Percentiles rank a stretch among this genome's conserved stretches.
These are phyloP conservation scores for Claviceps sp. DNA, from an alignment of 2,329 filamentous ascomycete species.

Conservation along the genomic window DNA sequence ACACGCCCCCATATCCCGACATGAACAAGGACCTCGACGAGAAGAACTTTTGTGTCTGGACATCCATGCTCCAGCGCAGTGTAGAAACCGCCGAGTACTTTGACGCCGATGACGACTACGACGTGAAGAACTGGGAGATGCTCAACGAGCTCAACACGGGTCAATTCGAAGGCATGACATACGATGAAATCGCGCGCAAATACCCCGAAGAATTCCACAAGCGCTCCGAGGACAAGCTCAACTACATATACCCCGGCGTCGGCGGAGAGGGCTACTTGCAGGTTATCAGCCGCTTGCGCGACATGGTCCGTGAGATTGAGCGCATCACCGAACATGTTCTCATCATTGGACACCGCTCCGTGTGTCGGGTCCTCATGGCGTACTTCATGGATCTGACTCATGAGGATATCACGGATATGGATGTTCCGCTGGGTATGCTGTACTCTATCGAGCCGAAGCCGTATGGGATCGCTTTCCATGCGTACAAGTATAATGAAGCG, in stretches of 20 bases:
- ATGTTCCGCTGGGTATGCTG: constrained; percentile 84
- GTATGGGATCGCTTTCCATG: constrained; percentile 94
- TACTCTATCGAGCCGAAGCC: constrained; percentile 96
- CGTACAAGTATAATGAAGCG: constrained; percentile 75
- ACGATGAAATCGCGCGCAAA: constrained; percentile 71
- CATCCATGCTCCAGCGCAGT: constrained; percentile 85
- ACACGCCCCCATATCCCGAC: constrained; percentile 89
- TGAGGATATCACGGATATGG: constrained; percentile 85
- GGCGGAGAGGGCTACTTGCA: constrained; percentile 95
- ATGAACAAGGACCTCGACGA: constrained; percentile 54
- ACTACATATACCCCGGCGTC: constrained; percentile 91
- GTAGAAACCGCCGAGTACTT: constrained; percentile 83
- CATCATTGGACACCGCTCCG: constrained; percentile 82
- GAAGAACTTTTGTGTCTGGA: constrained; percentile 97
- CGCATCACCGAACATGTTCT: constrained; percentile 92
- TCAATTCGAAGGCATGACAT: constrained; percentile 87
- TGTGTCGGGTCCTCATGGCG: constrained; percentile 82
- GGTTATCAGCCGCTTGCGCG: constrained; percentile 85
- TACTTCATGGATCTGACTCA: constrained; percentile 92
- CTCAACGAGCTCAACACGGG: constrained; percentile 93
- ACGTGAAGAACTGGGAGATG: constrained; percentile 96
- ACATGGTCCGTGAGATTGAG: constrained; percentile 94
- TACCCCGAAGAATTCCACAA: constrained; percentile 71
- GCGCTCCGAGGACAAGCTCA: constrained; percentile 74
- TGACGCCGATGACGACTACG: constrained; percentile 81